phyloP scores from a whole-genome alignment of 257 asterid species.

The Solanum neorickii region DNA sequence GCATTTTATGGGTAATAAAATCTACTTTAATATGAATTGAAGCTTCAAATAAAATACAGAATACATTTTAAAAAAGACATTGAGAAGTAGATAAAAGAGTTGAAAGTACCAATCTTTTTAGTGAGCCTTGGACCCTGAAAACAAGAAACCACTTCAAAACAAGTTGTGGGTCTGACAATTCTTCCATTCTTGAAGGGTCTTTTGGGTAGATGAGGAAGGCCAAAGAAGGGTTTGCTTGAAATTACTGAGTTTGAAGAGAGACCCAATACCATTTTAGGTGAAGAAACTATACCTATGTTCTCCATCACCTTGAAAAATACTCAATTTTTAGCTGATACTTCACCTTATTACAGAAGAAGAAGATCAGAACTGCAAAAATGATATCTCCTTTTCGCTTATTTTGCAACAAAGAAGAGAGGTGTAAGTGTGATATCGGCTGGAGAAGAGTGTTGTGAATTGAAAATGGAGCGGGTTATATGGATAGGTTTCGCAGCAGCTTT shows the following conservation, averaged over 20 bases:
- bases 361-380: background rate
- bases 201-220: slow-evolving; percentile 35
- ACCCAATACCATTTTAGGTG: slow-evolving; percentile 61
- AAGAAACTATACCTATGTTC: slow-evolving; percentile 47
- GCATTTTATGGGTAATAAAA: background rate
- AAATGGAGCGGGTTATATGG: background rate
- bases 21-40: background rate
- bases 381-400: background rate
- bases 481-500: background rate
- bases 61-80: background rate
- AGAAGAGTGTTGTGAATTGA: background rate
- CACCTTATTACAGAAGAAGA: background rate
- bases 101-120: slow-evolving; percentile 40
- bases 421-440: background rate
- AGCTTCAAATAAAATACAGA: background rate
- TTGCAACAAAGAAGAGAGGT: background rate
- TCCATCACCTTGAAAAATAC: slow-evolving; percentile 32
- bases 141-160: slow-evolving; percentile 27
- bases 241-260: slow-evolving; percentile 35
- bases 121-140: slow-evolving; percentile 31
- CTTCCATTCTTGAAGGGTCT: slow-evolving; percentile 21
- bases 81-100: background rate
- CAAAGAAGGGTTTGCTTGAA: slow-evolving; percentile 40
- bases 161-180: slow-evolving; percentile 19
- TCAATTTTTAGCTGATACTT: background rate